phyloP scores from a whole-genome alignment of 805 yeast genomes.

The Saccharomycopsis javanensis region DNA sequence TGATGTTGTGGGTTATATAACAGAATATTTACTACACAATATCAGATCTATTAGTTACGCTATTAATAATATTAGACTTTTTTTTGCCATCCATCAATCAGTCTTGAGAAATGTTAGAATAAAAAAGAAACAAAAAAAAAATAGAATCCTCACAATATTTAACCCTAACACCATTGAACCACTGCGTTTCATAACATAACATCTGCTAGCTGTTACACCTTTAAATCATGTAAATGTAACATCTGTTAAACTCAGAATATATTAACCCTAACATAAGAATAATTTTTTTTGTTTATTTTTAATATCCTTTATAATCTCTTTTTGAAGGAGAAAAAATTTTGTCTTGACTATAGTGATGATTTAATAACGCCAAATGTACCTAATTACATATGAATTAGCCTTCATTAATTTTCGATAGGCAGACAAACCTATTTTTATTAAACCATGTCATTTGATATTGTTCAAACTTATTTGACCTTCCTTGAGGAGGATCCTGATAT shows the following conservation, averaged over 20 bases:
- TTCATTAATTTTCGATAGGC: too few relatives aligned
- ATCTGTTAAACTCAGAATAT: too few relatives aligned
- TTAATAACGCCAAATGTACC: not conserved
- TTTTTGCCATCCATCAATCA: not conserved
- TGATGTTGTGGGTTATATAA: not conserved
- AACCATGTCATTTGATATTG: constrained; percentile 54
- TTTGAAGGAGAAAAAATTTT: not conserved
- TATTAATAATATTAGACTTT: not conserved
- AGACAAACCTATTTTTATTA: too few relatives aligned
- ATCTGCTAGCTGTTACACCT: not conserved
- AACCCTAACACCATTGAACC: too few relatives aligned
- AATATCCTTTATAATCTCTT: too few relatives aligned
- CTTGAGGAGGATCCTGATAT: constrained; percentile 87
- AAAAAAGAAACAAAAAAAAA: too few relatives aligned
- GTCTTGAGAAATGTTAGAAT: not conserved
- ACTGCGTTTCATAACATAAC: too few relatives aligned
- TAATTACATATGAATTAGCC: not conserved
- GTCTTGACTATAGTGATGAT: not conserved
- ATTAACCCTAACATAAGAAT: too few relatives aligned
- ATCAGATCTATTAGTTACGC: not conserved
- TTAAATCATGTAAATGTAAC: not conserved
- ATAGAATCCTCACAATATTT: too few relatives aligned
- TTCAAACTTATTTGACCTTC: constrained; percentile 66
- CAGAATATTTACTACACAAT: not conserved
- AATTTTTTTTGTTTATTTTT: too few relatives aligned